Base-by-base conservation (phyloP, 306 rosid genomes). In the Casuarina cunninghamiana region DNA sequence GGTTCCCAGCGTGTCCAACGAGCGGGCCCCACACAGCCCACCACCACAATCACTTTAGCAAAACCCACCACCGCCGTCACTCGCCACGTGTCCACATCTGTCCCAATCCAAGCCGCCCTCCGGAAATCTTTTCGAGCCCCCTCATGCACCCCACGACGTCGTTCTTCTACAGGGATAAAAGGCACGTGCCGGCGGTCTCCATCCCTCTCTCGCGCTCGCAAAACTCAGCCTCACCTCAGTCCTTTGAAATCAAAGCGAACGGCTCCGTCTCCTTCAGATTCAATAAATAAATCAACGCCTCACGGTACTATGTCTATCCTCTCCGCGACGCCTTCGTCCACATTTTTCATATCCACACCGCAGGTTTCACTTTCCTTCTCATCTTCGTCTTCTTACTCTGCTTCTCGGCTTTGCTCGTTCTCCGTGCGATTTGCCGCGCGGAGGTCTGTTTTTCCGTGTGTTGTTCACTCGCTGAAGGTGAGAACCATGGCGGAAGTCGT, bases 401-500 rank as follows among this genome's bases (percentile, higher is more conserved):
- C 74, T 62, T 63, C 72, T 73, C 67, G 54, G 75, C 53, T 84
- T 46, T 76, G 76, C 49, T 71, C 84, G 62, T 78, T 82, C 17
- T 62, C 87, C 19, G 21, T 80, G 70, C 83, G 78, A 72, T 79
- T 68, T 19, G 5, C 76, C 45, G 11, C 61, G 9, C 74, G 76
- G 37, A 73, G 42, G 67, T 42, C 50, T 2, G 26, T 71, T 10
- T 78, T 55, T 79, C 82, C 89, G 2, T 83, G 81, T 74, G 75
- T 79, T 58, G 35, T 73, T 74, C 84, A 76, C 21, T 82, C 58
- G 39, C 70, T 77, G 46, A 71, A 76, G 43, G 61, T 48, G 12
- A 77, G 74, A 63, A 84, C 89, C 51, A 85, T 81, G 91, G 84
- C 87, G 72, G 89, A 81, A 83, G 75, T 77, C 37, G 74, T 85